Evolutionary conservation across 2,329 filamentous ascomycete genomes (phyloP), one percentile per base, ranked within the genome.

Genomic region (Lasiodiplodia theobromae): DNA sequence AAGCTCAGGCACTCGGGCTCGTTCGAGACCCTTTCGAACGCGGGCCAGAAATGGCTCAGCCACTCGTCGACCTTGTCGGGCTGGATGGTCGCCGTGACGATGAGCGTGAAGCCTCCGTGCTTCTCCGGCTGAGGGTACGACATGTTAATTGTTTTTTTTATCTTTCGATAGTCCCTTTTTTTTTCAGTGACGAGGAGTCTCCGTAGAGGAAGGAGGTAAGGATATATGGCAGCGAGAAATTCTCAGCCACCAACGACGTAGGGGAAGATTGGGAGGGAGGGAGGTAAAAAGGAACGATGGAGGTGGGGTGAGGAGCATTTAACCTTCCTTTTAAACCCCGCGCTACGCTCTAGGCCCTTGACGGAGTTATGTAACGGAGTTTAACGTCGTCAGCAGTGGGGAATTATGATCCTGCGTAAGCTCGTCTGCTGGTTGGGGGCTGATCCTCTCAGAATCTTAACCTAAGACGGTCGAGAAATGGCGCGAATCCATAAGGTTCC

Each of bases 1-100:
- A 66, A 66, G 11, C 51, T 56, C 49, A 66, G n/a, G 51, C 63
- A 66, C 52, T 66, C 63, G n/a, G 63, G 63, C 63, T 66, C 63
- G 5, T 21, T 21, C 16, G 40, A 34, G 4, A 47, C 51, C 18
- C 7, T 51, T 21, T 44, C 31, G n/a, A 66, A 21, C 16, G 51
- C 63, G 12, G 1, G 16, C 34, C 54, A 21, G 38, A 66, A 66
- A 16, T 56, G 23, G 34, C 10, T 7, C 18, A 66, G 63, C 21
- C 40, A 66, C 23, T 44, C 37, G 52, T 66, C 63, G 51, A 66
- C 21, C 25, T 49, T 40, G 37, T 54, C 63, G 7, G 63, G 63
- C 51, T 54, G 37, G 63, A 66, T 31, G 49, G 49, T 66, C n/a
- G 14, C 23, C 8, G 49, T 18, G 34, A 66, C 63, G 23, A 44